Evolutionary conservation across 257 asterid species (phyloP), one percentile per base, ranked within the genome.

Genomic region (Verbena officinalis): DNA sequence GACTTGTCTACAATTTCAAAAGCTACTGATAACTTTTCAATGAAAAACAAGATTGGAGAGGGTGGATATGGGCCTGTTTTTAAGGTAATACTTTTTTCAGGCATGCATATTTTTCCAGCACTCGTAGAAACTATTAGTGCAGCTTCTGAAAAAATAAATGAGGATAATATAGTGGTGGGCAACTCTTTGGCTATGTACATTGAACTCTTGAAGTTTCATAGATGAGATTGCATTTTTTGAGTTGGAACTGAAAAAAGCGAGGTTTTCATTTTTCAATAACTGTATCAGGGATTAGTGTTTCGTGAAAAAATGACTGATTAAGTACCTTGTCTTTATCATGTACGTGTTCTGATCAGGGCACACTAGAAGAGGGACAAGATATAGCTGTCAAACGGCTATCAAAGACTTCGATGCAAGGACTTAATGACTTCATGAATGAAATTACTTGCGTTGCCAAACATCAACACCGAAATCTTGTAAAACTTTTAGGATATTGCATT

Each of bases 401-500:
- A 3, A 36, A 33, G 17, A 59, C 72, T 58, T 81, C 86, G 34
- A 22, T 9, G 11, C 83, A 81, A 66, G 81, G 86, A 55, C 59
- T 62, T 5, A 45, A 22, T 15, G 83, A 81, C 48, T 81, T 81
- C 65, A 75, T 62, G 72, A 81, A 78, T n/a, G 84, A 81, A 67
- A 76, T 70, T 3, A 55, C 69, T 3, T 63, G 71, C 5, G 59
- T 75, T n/a, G 76, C 81, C 4, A 78, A 75, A 45, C 81, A 78
- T 46, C 86, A 81, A 53, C 86, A 81, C 39, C 70, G 86, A 4
- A 81, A 81, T 62, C 84, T 81, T 0, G 87, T 78, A 38, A 75
- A 43, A 51, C 78, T 81, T 42, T 31, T 78, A 2, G 84, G 87
- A 44, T 76, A 78, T 33, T 75, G 83, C 77, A 65, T 65, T 14